Conservation (phyloP, 495 filamentous ascomycete species). For the Aspergillus avenaceus region DNA sequence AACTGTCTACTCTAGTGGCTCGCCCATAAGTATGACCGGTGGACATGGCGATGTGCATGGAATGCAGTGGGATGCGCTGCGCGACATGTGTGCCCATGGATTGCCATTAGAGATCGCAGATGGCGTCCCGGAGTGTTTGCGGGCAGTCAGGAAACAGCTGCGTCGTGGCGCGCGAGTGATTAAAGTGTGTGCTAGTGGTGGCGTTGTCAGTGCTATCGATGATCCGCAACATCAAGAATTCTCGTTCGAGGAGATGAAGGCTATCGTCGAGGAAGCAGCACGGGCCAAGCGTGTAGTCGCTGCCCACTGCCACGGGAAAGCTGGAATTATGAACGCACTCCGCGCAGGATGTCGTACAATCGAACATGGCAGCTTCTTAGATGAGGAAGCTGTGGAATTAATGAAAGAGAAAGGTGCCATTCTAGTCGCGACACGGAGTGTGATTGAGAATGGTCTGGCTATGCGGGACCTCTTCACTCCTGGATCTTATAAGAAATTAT, state of each 20-base stretch:
- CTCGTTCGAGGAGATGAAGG: slow-evolving; percentile 43
- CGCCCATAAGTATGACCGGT: slow-evolving; percentile 40
- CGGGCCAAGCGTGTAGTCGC: slow-evolving; percentile 41
- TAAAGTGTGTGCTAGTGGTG: slow-evolving; percentile 48
- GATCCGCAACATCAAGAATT: slow-evolving; percentile 45
- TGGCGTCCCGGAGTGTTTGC: slow-evolving; percentile 43
- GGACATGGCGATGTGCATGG: slow-evolving; percentile 45
- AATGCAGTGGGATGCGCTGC: slow-evolving; percentile 28
- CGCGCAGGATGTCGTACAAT: slow-evolving; percentile 42
- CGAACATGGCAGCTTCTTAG: slow-evolving; percentile 41
- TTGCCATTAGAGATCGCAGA: slow-evolving; percentile 33
- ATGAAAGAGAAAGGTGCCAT: slow-evolving; percentile 43
- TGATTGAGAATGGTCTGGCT: slow-evolving; percentile 6
- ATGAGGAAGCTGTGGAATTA: slow-evolving; percentile 42
- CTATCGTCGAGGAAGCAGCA: slow-evolving; percentile 46
- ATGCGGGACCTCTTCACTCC: slow-evolving; percentile 9
- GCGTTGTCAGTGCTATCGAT: slow-evolving; percentile 42
- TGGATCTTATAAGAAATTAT: slow-evolving; percentile 26
- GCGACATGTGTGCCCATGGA: slow-evolving; percentile 23
- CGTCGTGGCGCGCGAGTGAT: slow-evolving; percentile 47
- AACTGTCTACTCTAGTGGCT: slow-evolving; percentile 40
- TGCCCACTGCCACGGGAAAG: slow-evolving; percentile 48
- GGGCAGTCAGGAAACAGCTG: slow-evolving; percentile 44
- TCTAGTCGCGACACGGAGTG: slow-evolving; percentile 34
- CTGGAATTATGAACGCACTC: slow-evolving; percentile 47